Evolutionary conservation across 768 basidiomycete genomes (phyloP), one percentile per base, ranked within the genome.

Genomic region (Boletus huronensis): DNA sequence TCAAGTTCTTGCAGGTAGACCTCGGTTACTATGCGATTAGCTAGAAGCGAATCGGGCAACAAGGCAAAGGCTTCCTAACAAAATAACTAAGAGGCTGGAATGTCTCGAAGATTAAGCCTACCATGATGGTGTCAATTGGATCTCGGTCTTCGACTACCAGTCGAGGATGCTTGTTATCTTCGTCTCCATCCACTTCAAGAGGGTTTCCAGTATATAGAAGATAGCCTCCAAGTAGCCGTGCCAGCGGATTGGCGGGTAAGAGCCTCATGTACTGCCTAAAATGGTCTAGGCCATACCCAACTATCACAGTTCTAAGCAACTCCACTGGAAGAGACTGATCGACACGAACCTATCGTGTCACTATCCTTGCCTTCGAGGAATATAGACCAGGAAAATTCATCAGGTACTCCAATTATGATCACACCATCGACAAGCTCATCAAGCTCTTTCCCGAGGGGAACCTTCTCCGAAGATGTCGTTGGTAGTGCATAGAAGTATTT

Each of bases 311-410:
- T 52, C 23, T 54, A 14, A 60, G 47, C 21, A 39, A 39, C 10
- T 25, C 34, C 6, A 25, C n/a, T 31, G 29, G 10, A 46, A 5
- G 50, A 49, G 35, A 35, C 13, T 43, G 19, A 57, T 55, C n/a
- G 57, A 47, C 17, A 69, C 82, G 64, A 64, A 92, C 93, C 80
- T 8, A 90, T 75, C 6, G 77, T 76, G 26, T 82, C 83, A 36
- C 74, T 78, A 65, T 98, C 87, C 51, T 75, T 81, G 57, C 82
- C 79, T 64, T 98, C 92, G 41, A 98, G 75, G 57, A 79, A 83
- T 4, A 88, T 68, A 26, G 72, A 77, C 96, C 97, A 99, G 0
- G 90, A 93, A 25, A 86, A 67, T 63, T 91, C 87, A 62, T 97
- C 88, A 0, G 84, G 81, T 9, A 94, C 80, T 16, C 78, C 75